Evolutionary conservation across 495 filamentous ascomycete genomes (phyloP).

Genomic region (Podospora conica): DNA sequence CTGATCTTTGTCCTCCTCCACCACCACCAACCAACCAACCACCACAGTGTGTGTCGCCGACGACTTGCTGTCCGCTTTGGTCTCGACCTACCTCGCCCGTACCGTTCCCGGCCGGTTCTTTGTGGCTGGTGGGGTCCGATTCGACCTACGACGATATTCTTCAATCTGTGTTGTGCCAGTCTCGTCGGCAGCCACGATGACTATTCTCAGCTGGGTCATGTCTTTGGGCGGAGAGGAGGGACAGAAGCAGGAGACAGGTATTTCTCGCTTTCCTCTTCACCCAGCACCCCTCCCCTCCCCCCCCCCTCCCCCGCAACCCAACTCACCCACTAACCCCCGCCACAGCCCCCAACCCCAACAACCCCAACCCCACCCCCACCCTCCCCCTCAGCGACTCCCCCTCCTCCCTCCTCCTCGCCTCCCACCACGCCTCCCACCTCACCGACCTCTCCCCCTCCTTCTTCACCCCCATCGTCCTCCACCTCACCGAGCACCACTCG

Average conservation of each 20-base stretch:
- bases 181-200: not conserved
- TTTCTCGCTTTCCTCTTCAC: not conserved
- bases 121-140: not conserved
- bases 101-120: too few relatives aligned
- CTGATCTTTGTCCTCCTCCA: not conserved
- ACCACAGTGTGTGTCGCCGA: not conserved
- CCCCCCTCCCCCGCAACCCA: not conserved
- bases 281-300: too few relatives aligned
- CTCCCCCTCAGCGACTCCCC: not conserved
- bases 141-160: too few relatives aligned
- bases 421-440: not conserved
- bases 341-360: slow-evolving; percentile 5
- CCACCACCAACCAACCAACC: too few relatives aligned
- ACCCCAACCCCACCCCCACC: slow-evolving; percentile 22
- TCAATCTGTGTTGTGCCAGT: too few relatives aligned
- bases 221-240: not conserved
- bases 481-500: not conserved
- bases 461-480: not conserved
- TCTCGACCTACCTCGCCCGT: not conserved
- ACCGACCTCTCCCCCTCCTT: not conserved
- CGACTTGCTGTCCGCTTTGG: not conserved
- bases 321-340: not conserved
- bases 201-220: not conserved
- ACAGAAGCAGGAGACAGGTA: not conserved
- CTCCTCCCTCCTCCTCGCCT: not conserved